Base-by-base conservation (phyloP, 1,284 basidiomycete species). In the Apiotrichum brassicae region DNA sequence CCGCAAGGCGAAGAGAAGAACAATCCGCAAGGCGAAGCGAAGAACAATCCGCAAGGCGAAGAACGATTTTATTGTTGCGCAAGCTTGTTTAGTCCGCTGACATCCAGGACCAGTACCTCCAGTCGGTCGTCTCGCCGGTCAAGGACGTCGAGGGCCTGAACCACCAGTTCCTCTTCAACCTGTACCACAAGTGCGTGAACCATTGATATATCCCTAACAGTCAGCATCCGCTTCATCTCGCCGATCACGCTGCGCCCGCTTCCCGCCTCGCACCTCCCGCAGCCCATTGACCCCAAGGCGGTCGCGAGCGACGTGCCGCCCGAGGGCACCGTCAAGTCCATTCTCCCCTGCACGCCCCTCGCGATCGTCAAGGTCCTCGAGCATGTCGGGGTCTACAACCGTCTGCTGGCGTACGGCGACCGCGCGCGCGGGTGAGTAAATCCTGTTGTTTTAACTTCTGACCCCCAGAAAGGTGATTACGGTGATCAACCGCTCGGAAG, bases 81-180 rank as follows among this genome's bases (percentile, higher is more conserved):
- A n/a, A n/a, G n/a, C n/a, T n/a, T n/a, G n/a, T n/a, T n/a, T n/a
- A n/a, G n/a, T n/a, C n/a, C n/a, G n/a, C n/a, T n/a, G n/a, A n/a
- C n/a, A n/a, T n/a, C n/a, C 67, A 97, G 83, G 94, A 98, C 70
- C 91, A 94, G 65, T 98, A 98, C 72, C 77, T 98, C 46, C 94
- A 98, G 64, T 66, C 63, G 18, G 69, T 71, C 41, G 62, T 98
- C 13, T 92, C 90, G 2, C 92, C 94, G 1, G 80, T 87, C 59
- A 98, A 98, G 75, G 94, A 98, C 61, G 94, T 98, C 46, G 94
- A 98, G 74, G 94, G 94, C 4, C 79, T 97, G 43, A 83, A 97
- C 75, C 90, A 91, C 77, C 91, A 91, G 71, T 94, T 92, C 72
- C 86, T 94, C 62, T 97, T 93, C 75, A 95, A 95, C 70, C 77